A percentile compares a stretch with the other conserved stretches of the same genome.
Conservation (phyloP, 352 stramenopile species). For the Globisporangium solare region DNA sequence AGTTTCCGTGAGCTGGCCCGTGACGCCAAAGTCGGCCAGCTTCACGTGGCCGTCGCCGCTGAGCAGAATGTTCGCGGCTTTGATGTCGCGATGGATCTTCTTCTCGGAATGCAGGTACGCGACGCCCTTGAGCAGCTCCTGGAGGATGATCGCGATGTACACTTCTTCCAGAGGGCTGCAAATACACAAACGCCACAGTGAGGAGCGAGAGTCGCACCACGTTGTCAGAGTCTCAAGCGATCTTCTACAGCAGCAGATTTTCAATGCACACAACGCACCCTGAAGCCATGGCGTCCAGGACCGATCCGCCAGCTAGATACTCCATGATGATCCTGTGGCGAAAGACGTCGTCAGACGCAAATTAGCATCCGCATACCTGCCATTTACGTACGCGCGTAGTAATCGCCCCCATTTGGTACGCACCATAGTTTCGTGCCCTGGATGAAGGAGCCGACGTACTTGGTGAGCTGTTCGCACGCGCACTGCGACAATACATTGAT, state of each 20-base stretch:
- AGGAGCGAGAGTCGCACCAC: neutral
- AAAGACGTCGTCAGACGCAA: neutral
- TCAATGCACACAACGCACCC: slow-evolving; percentile 28
- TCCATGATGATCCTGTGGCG: slow-evolving; percentile 91
- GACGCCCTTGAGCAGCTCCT: slow-evolving; percentile 64
- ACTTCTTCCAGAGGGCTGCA: slow-evolving; percentile 63
- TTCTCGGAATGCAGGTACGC: slow-evolving; percentile 73
- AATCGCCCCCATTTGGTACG: neutral
- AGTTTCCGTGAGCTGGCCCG: slow-evolving; percentile 85
- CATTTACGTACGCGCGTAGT: too few species aligned
- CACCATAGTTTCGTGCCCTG: slow-evolving; percentile 78
- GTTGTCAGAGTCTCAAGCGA: too few species aligned
- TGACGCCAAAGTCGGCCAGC: slow-evolving; percentile 89
- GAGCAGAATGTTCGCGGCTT: slow-evolving; percentile 85
- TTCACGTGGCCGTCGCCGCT: slow-evolving; percentile 61
- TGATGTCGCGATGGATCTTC: slow-evolving; percentile 88
- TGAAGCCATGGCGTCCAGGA: slow-evolving; percentile 86
- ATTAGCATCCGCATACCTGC: too few species aligned
- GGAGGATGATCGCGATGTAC: slow-evolving; percentile 82
- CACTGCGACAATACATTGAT: slow-evolving; percentile 89
- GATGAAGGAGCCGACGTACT: slow-evolving; percentile 87
- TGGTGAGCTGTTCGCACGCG: slow-evolving; percentile 85
- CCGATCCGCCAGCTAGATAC: slow-evolving; percentile 87
- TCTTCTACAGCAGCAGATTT: neutral
- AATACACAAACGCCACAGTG: neutral